Conservation (phyloP, 1,284 basidiomycete genomes). For the Cryptococcus sp. region DNA sequence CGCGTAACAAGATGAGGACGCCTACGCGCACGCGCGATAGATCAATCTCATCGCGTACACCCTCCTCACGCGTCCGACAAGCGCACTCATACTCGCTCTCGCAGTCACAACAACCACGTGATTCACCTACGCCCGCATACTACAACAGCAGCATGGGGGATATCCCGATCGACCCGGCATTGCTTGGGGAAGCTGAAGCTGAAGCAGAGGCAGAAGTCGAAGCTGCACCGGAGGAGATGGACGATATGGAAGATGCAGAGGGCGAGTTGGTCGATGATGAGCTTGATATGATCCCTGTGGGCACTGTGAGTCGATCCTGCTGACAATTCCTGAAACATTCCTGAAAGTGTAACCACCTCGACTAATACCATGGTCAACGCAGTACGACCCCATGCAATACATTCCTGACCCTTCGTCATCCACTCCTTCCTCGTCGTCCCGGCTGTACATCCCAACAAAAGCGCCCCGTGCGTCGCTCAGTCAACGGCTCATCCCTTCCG, state of each 20-base stretch:
- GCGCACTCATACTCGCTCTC: too few relatives aligned
- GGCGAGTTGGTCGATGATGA: conserved; percentile 33
- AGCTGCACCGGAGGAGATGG: conserved; percentile 15
- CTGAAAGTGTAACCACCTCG: not conserved
- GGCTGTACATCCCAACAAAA: conserved; percentile 16
- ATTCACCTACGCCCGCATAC: too few relatives aligned
- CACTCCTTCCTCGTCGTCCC: conserved; percentile 5
- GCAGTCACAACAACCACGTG: too few relatives aligned
- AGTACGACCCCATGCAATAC: conserved; percentile 9
- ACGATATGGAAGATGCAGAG: conserved; percentile 35
- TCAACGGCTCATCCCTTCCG: not conserved
- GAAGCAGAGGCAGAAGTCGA: conserved; percentile 16
- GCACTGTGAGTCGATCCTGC: conserved; percentile 2
- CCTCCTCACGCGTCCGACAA: not conserved
- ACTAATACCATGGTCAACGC: not conserved
- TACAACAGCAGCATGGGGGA: conserved; percentile 2
- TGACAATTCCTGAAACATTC: too few relatives aligned
- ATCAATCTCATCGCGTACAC: conserved; percentile 8
- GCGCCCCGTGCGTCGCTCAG: conserved; percentile 3
- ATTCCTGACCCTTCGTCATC: conserved; percentile 1
- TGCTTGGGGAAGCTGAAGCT: conserved; percentile 23
- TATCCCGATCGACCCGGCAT: conserved; percentile 38
- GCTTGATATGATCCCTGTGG: conserved; percentile 10
- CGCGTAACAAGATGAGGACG: conserved; percentile 6
- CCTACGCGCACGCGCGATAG: conserved; percentile 8